phyloP scores from a whole-genome alignment of 306 rosid genomes.

The Ormosia semicastrata region DNA sequence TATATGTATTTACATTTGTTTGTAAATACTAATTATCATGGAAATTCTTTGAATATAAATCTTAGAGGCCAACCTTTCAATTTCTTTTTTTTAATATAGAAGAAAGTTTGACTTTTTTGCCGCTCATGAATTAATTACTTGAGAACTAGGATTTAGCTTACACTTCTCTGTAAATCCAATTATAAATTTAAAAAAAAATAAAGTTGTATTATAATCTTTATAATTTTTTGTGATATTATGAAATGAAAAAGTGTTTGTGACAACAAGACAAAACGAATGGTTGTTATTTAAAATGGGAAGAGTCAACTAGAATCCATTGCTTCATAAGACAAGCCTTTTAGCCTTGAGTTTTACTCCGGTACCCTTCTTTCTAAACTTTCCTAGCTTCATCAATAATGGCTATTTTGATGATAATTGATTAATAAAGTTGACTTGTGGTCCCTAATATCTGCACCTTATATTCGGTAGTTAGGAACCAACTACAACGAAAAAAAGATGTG shows the following conservation, averaged over 20 bases:
- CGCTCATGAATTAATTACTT: not conserved
- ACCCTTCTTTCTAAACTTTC: not conserved
- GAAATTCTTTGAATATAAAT: not conserved
- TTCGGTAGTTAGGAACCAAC: conserved; percentile 14
- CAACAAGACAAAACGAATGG: not conserved
- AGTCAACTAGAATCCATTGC: not conserved
- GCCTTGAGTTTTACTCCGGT: conserved; percentile 2
- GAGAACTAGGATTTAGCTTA: not conserved
- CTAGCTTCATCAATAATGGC: not conserved
- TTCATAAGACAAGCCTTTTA: not conserved
- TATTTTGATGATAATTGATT: not conserved
- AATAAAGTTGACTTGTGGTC: conserved; percentile 12
- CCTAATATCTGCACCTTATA: not conserved
- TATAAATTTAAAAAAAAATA: not conserved
- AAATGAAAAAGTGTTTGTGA: not conserved
- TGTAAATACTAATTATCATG: no score
- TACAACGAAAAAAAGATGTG: not conserved
- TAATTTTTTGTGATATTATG: not conserved
- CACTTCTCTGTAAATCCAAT: not conserved
- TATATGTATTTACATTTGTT: not conserved
- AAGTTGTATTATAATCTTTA: not conserved
- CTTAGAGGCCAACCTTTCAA: not conserved
- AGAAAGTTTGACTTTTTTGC: not conserved
- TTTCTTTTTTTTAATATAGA: not conserved
- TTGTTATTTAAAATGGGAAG: not conserved